Percentiles rank a stretch among this genome's conserved stretches.
Evolutionary conservation across 768 basidiomycete genomes (phyloP).

Genomic region (Pleurotus sapidus): DNA sequence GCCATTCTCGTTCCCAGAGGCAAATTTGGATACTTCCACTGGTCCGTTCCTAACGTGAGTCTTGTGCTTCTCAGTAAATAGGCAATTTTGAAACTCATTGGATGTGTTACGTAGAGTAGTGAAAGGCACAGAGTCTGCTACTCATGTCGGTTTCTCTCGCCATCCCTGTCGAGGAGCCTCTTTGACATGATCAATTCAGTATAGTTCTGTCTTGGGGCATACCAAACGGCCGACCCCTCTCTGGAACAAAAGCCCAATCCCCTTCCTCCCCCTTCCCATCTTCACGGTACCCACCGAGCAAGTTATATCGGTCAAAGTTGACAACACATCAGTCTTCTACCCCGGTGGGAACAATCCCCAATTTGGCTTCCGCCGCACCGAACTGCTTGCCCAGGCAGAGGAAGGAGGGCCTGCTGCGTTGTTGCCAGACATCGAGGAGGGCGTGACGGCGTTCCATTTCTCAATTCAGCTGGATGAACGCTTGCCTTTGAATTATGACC

Average conservation of each 20-base stretch:
- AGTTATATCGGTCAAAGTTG: constrained; percentile 48
- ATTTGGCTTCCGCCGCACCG: constrained; percentile 55
- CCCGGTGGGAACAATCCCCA: constrained; percentile 49
- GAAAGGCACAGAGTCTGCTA: constrained; percentile 50
- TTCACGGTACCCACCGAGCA: constrained; percentile 35
- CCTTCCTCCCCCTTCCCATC: constrained; percentile 18
- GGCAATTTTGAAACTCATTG: not conserved
- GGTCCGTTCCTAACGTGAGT: constrained; percentile 58
- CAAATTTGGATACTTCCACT: constrained; percentile 41
- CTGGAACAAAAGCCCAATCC: constrained; percentile 32
- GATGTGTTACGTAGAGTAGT: constrained; percentile 38
- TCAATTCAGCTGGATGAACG: constrained; percentile 37
- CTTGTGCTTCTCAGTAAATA: not conserved
- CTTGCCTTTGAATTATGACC: constrained; percentile 47
- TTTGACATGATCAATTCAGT: constrained; percentile 25
- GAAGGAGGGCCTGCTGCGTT: constrained; percentile 34
- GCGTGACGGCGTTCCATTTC: constrained; percentile 47
- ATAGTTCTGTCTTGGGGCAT: constrained; percentile 39
- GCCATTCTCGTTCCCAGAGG: constrained; percentile 37
- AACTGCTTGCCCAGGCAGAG: constrained; percentile 47
- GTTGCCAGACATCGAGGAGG: constrained; percentile 37
- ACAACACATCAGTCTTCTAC: constrained; percentile 54
- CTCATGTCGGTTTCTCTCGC: constrained; percentile 34
- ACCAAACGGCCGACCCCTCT: constrained; percentile 43
- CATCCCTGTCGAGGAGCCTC: not conserved